Evolutionary conservation across 1,284 basidiomycete species (phyloP), one percentile per base, ranked within the genome.

Genomic region (Ustilago trichophora): DNA sequence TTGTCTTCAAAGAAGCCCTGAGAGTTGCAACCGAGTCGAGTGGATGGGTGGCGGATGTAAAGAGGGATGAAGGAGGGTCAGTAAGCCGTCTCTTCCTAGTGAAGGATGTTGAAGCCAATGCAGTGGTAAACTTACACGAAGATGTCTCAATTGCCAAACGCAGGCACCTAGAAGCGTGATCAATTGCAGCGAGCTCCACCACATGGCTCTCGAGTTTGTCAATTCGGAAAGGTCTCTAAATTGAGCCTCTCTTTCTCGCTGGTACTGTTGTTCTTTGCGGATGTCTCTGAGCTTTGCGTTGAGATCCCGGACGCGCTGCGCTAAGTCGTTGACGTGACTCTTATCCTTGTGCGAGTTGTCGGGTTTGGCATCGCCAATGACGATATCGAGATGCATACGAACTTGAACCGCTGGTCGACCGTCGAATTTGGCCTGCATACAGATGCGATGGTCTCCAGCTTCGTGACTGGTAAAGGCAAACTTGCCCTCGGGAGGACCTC

Each of bases 401-500:
- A 99, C 91, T 81, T 97, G 93, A 2, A 92, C 90, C 55, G 86
- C 83, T n/a, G 86, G 85, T 4, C 72, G 48, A 10, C 66, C 54
- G 27, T 74, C 58, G 49, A 71, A 72, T 34, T 94, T 93, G 25
- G 92, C 91, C 12, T 89, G 89, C 47, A 98, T 86, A 82, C 96
- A 99, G 81, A 99, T 96, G 52, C 91, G 88, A 83, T 99, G 96
- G 84, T 97, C 94, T 49, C 94, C 95, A 52, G 93, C 87, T 67
- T 95, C 92, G 83, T 97, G 92, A 3, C 93, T 94, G 16, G 95
- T 96, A 81, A 98, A 98, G 0, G 95, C 98, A 83, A 98, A 98
- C 66, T 89, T 88, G 42, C 95, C 91, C 52, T 96, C 91, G 7
- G 88, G 85, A 6, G 93, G 90, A 0, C 95, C 96, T 15, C 88